Conservation (phyloP, 495 filamentous ascomycete species). For the Penicillium argentinense region DNA sequence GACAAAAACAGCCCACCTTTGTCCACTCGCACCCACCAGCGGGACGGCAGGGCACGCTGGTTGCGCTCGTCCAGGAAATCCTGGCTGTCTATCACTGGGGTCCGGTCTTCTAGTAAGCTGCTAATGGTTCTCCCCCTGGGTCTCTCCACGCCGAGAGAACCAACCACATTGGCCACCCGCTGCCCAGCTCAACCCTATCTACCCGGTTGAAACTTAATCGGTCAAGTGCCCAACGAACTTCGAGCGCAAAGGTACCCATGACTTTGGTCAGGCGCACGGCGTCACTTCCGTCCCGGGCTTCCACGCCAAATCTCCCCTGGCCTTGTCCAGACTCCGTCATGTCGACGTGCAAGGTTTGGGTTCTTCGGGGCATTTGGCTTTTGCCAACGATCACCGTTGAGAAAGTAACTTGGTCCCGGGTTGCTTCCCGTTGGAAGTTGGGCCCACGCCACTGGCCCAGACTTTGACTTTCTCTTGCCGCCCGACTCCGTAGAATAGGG, state of each 20-base stretch:
- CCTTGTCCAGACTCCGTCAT: no score
- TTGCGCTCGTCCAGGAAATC: background rate
- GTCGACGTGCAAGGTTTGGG: no score
- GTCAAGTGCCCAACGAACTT: slow-evolving; percentile 7
- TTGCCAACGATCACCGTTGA: slow-evolving; percentile 1
- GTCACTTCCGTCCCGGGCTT: no score
- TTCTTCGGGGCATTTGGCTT: background rate
- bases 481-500: slow-evolving; percentile 1
- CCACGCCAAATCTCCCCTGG: no score
- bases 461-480: background rate
- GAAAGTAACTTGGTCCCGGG: background rate
- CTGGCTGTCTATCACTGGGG: background rate
- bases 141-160: background rate
- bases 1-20: no score
- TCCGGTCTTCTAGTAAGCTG: background rate
- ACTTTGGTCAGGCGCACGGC: slow-evolving; percentile 1
- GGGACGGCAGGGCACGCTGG: no score
- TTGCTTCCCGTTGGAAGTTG: background rate
- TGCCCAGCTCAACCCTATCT: slow-evolving; percentile 29
- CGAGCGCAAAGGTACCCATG: slow-evolving; percentile 10
- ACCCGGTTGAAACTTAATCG: slow-evolving; percentile 31
- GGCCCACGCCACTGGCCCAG: background rate
- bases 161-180: slow-evolving; percentile 9
- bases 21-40: no score
- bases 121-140: slow-evolving; percentile 3